phyloP scores from a whole-genome alignment of 2,329 filamentous ascomycete genomes.

The Xylaria sp. region DNA sequence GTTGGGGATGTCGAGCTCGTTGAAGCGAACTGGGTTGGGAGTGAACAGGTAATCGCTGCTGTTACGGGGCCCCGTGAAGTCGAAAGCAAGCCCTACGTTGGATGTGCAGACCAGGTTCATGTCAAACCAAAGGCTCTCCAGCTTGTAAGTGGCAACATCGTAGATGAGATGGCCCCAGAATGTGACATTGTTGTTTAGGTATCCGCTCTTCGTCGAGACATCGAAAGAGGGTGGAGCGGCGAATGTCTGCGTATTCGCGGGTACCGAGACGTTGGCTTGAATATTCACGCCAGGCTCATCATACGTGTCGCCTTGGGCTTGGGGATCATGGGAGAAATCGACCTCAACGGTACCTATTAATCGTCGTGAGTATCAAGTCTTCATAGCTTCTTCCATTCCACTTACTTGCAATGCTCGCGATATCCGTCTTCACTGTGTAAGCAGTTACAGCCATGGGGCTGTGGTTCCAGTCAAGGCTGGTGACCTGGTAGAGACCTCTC shows the following conservation, averaged over 20 bases:
- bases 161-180: slow-evolving; percentile 48
- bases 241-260: slow-evolving; percentile 37
- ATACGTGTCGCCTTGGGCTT: slow-evolving; percentile 20
- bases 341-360: slow-evolving; percentile 17
- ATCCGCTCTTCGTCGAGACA: slow-evolving; percentile 39
- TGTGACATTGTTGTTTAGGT: slow-evolving; percentile 41
- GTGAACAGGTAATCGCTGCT: slow-evolving; percentile 37
- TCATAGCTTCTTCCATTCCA: slow-evolving; percentile 1
- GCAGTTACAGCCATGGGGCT: slow-evolving; percentile 37
- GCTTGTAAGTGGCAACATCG: slow-evolving; percentile 39
- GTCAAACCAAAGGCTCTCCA: slow-evolving; percentile 46
- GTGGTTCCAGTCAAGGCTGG: slow-evolving; percentile 33
- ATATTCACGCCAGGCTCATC: slow-evolving; percentile 29
- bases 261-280: slow-evolving; percentile 29
- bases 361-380: slow-evolving; percentile 2
- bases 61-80: slow-evolving; percentile 39
- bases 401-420: slow-evolving; percentile 42
- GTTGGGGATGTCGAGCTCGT: slow-evolving; percentile 43
- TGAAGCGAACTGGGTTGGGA: slow-evolving; percentile 42
- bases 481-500: slow-evolving; percentile 43
- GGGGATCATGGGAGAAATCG: slow-evolving; percentile 19
- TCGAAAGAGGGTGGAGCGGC: slow-evolving; percentile 37
- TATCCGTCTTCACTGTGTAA: slow-evolving; percentile 35
- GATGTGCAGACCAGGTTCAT: slow-evolving; percentile 44
- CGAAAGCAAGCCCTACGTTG: slow-evolving; percentile 40